Percentiles rank a stretch among this genome's conserved stretches.
These are phyloP conservation scores for Alectoria sarmentosa DNA, from an alignment of 495 filamentous ascomycete genomes.

Conservation along the genomic window DNA sequence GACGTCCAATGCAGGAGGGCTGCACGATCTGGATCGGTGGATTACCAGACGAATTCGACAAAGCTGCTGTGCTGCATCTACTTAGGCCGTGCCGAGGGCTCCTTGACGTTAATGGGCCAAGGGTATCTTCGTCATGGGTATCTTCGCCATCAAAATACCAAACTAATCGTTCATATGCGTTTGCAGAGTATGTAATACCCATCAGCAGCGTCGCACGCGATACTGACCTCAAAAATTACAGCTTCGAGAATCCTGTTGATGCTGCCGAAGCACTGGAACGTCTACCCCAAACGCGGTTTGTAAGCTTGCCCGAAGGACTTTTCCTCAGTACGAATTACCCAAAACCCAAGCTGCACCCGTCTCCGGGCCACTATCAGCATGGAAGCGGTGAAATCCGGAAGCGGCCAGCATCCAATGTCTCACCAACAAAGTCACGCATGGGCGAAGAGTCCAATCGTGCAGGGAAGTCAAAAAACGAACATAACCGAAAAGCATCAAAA, in stretches of 20 bases:
- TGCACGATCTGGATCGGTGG: conserved; percentile 16
- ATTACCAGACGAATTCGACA: neutral
- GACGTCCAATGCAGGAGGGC: neutral
- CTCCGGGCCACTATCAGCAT: neutral
- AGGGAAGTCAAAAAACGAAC: neutral
- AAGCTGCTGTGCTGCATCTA: neutral
- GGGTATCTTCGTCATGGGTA: neutral
- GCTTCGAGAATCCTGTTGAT: conserved; percentile 2
- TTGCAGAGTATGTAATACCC: conserved; percentile 8
- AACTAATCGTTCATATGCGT: neutral
- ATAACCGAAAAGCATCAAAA: neutral
- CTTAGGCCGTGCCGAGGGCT: conserved; percentile 11
- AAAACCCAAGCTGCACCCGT: neutral
- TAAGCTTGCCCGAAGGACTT: neutral
- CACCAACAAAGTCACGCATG: conserved; percentile 1
- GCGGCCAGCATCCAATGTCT: neutral
- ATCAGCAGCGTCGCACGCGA: neutral
- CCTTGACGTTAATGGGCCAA: neutral
- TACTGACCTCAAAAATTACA: neutral
- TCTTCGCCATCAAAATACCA: neutral
- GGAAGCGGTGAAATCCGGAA: neutral
- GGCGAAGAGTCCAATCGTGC: neutral
- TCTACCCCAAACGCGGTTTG: conserved; percentile 9
- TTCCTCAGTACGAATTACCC: conserved; percentile 2
- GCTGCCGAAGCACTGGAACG: conserved; percentile 13